Conservation (phyloP, 148 eudicot species). For the Vaccinium vitisidaea region DNA sequence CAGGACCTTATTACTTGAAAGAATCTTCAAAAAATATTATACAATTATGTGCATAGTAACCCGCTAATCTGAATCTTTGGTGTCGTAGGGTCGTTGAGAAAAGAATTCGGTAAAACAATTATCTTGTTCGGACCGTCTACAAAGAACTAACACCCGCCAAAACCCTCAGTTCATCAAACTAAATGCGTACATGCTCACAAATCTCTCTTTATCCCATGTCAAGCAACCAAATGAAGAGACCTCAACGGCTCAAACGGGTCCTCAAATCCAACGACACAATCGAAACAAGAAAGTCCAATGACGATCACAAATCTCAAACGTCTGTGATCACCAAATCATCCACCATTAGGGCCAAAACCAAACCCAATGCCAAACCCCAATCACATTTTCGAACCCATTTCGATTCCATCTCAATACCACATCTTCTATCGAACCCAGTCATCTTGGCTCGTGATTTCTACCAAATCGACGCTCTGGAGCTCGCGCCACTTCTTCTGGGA, state of each 20-base stretch:
- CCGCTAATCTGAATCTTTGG: too few relatives aligned
- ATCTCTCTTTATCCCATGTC: not conserved
- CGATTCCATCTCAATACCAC: constrained; percentile 4
- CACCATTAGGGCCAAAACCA: constrained; percentile 16
- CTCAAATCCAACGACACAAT: not conserved
- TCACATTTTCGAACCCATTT: constrained; percentile 9
- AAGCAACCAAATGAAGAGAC: constrained; percentile 28
- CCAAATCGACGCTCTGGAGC: constrained; percentile 86
- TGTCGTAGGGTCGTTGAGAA: too few relatives aligned
- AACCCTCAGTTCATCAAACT: not conserved
- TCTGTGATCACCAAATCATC: constrained; percentile 7
- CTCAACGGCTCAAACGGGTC: constrained; percentile 29
- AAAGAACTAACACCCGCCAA: not conserved
- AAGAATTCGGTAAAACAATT: too few relatives aligned
- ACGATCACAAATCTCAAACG: not conserved
- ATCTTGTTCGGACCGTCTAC: too few relatives aligned
- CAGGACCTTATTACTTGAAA: too few relatives aligned
- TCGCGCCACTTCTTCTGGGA: constrained; percentile 90
- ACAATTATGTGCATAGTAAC: too few relatives aligned
- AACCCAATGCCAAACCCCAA: constrained; percentile 24
- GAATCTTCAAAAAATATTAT: too few relatives aligned
- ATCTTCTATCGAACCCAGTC: constrained; percentile 17
- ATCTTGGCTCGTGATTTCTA: constrained; percentile 50
- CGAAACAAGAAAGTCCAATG: constrained; percentile 17
- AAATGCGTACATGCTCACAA: not conserved